Percentiles rank a stretch among this genome's conserved stretches.
These are phyloP conservation scores for Wakefieldia striispora DNA, from an alignment of 768 basidiomycete genomes.

Conservation along the genomic window DNA sequence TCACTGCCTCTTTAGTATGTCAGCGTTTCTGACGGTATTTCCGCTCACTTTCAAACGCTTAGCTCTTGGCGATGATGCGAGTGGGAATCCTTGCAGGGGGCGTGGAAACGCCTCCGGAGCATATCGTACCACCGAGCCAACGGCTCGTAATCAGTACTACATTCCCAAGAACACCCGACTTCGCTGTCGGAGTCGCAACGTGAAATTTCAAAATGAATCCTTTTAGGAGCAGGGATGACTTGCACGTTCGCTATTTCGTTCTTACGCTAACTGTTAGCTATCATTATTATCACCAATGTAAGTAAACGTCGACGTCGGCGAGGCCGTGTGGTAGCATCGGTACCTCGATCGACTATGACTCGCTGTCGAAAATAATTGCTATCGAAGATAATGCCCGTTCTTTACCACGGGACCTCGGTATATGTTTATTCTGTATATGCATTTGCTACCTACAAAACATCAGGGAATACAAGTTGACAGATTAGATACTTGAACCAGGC, in stretches of 20 bases:
- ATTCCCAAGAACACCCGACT: conserved; percentile 5
- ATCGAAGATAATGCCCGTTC: not conserved
- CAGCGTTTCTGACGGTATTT: conserved; percentile 3
- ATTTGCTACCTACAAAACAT: not conserved
- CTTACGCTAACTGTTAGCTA: conserved; percentile 4
- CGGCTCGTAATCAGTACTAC: conserved; percentile 32
- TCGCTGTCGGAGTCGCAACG: not conserved
- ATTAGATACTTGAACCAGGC: not conserved
- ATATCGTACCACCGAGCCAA: conserved; percentile 46
- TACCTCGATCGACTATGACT: too few relatives aligned
- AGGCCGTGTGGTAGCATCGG: not conserved
- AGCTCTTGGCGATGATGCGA: conserved; percentile 77
- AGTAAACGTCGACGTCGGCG: not conserved
- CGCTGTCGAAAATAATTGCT: too few relatives aligned
- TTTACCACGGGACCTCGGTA: not conserved
- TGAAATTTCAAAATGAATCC: not conserved
- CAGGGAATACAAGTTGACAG: conserved; percentile 2
- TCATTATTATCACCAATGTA: conserved; percentile 5
- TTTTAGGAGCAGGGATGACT: not conserved
- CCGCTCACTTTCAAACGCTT: conserved; percentile 1
- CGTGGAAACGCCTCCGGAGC: conserved; percentile 48
- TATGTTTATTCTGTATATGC: conserved; percentile 8
- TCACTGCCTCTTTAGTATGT: conserved; percentile 8
- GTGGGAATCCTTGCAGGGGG: conserved; percentile 67
- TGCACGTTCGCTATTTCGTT: conserved; percentile 14